Percentiles rank a stretch among this genome's conserved stretches.
Evolutionary conservation across 805 yeast genomes (phyloP).

Genomic region (Starmerella asiatica): DNA sequence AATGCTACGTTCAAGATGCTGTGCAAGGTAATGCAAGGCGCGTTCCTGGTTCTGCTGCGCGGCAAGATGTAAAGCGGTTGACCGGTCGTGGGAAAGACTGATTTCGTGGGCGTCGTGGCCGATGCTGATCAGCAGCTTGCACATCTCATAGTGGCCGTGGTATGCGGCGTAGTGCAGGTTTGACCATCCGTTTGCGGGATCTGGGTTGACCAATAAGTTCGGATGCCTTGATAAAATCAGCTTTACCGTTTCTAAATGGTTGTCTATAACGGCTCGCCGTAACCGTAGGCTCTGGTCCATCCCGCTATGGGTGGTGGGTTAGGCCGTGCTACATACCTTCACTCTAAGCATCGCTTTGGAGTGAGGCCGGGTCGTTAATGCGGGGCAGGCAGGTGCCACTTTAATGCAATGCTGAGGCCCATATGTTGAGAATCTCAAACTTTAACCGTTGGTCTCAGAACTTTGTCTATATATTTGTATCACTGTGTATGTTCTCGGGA

Average conservation of each 20-base stretch:
- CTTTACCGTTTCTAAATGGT: slow-evolving; percentile 48
- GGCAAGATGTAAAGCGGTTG: slow-evolving; percentile 62
- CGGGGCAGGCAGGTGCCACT: too few species aligned
- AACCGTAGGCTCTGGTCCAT: slow-evolving; percentile 58
- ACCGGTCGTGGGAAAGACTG: slow-evolving; percentile 38
- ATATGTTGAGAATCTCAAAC: too few species aligned
- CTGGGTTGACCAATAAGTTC: slow-evolving; percentile 51
- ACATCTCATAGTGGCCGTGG: slow-evolving; percentile 56
- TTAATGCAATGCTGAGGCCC: too few species aligned
- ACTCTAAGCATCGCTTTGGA: too few species aligned
- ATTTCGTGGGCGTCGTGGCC: slow-evolving; percentile 45
- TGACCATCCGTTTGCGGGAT: slow-evolving; percentile 67
- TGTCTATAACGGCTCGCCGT: slow-evolving; percentile 52
- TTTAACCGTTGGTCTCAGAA: too few species aligned
- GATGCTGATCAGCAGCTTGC: slow-evolving; percentile 39
- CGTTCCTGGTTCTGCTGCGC: slow-evolving; percentile 51
- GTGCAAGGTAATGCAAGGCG: slow-evolving; percentile 58
- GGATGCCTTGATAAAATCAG: slow-evolving; percentile 58
- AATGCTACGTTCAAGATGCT: slow-evolving; percentile 44
- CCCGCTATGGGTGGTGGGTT: not conserved
- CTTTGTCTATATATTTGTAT: too few species aligned
- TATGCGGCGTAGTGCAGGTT: slow-evolving; percentile 69
- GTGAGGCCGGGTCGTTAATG: too few species aligned
- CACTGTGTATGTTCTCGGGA: too few species aligned
- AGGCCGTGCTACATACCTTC: too few species aligned